Conservation (phyloP, 148 eudicot genomes). For the Tetragonia tetragonoides region DNA sequence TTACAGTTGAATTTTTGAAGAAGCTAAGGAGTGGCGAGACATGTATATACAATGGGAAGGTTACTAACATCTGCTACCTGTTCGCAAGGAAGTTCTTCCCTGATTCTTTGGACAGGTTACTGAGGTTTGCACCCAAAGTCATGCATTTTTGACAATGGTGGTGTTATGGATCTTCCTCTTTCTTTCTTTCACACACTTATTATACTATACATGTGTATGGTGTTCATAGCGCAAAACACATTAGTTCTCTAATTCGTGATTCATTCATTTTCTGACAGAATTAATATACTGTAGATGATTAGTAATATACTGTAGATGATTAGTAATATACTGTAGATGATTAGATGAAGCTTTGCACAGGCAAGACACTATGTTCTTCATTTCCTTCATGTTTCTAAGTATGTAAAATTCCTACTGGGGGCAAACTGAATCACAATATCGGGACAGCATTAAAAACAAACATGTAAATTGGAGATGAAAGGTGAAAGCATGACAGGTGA, state of each 20-base stretch:
- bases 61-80: conserved; percentile 30
- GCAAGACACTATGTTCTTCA: too few species aligned
- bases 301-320: too few species aligned
- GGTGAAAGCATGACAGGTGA: conserved; percentile 1
- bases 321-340: too few species aligned
- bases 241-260: not conserved
- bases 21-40: conserved; percentile 26
- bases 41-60: conserved; percentile 38
- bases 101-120: conserved; percentile 28
- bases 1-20: conserved; percentile 30
- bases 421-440: not conserved
- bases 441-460: too few species aligned
- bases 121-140: conserved; percentile 26
- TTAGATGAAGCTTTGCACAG: not conserved
- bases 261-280: not conserved
- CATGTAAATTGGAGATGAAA: not conserved
- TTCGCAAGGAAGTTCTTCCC: conserved; percentile 48
- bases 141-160: conserved; percentile 24
- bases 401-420: too few species aligned
- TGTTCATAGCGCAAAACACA: not conserved
- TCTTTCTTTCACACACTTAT: not conserved
- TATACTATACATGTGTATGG: conserved; percentile 3
- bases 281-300: too few species aligned
- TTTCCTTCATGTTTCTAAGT: too few species aligned
- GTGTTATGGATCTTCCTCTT: not conserved